These are phyloP conservation scores for Erythrophleum ivorense DNA, from an alignment of 331 rosid genomes.

Conservation along the genomic window DNA sequence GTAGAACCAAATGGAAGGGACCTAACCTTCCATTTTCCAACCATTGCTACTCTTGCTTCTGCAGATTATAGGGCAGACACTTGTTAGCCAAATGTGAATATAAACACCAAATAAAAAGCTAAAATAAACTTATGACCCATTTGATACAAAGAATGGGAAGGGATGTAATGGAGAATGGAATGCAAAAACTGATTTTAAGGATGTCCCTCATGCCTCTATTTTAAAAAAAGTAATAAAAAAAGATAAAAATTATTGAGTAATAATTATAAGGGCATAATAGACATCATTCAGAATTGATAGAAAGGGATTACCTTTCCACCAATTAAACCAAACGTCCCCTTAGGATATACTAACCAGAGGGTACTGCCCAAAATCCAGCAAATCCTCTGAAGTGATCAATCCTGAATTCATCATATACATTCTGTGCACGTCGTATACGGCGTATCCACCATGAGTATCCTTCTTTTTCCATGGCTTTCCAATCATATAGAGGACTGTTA, in stretches of 20 bases:
- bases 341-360: slow-evolving; percentile 69
- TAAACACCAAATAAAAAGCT: slow-evolving; percentile 28
- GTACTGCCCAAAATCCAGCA: slow-evolving; percentile 96
- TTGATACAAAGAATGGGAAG: too few species aligned
- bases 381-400: slow-evolving; percentile 96
- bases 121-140: slow-evolving; percentile 11
- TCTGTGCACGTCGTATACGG: slow-evolving; percentile 80
- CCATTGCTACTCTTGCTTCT: slow-evolving; percentile 91
- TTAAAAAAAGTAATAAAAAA: too few species aligned
- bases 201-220: too few species aligned
- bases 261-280: too few species aligned
- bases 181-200: too few species aligned
- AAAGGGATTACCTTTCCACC: too few species aligned
- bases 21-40: slow-evolving; percentile 93
- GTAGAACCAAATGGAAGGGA: slow-evolving; percentile 34
- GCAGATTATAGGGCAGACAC: slow-evolving; percentile 43
- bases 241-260: too few species aligned
- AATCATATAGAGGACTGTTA: slow-evolving; percentile 90
- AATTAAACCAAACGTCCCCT: too few species aligned
- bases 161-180: too few species aligned
- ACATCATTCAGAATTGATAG: too few species aligned
- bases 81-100: slow-evolving; percentile 41
- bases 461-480: slow-evolving; percentile 96
- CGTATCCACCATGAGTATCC: slow-evolving; percentile 96
- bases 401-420: slow-evolving; percentile 85